Conservation (phyloP, 2,329 filamentous ascomycete species). For the Tolypocladium capitatum region DNA sequence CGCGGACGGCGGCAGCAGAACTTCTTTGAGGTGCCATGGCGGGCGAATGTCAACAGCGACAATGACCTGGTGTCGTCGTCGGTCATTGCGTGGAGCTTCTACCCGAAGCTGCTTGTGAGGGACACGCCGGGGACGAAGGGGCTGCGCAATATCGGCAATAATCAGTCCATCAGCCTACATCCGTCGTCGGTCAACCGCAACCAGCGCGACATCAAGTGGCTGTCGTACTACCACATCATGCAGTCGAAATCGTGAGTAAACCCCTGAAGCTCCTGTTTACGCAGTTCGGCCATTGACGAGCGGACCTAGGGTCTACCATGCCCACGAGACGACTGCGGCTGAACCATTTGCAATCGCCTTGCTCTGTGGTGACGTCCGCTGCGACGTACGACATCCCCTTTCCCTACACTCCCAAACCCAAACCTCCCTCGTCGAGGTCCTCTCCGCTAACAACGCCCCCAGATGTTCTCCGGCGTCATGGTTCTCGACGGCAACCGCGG, state of each 20-base stretch:
- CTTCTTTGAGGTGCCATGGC: constrained; percentile 72
- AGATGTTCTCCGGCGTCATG: constrained; percentile 80
- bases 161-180: constrained; percentile 77
- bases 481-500: constrained; percentile 78
- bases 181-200: constrained; percentile 81
- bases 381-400: constrained; percentile 45
- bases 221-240: constrained; percentile 97
- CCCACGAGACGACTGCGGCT: constrained; percentile 72
- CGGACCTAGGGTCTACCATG: constrained; percentile 59
- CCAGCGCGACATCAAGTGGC: constrained; percentile 55
- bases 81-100: constrained; percentile 88
- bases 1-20: constrained; percentile 48
- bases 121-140: constrained; percentile 60
- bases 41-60: constrained; percentile 61
- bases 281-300: constrained; percentile 1
- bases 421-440: neutral
- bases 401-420: neutral
- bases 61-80: constrained; percentile 70
- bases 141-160: constrained; percentile 84
- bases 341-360: constrained; percentile 74
- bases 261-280: neutral
- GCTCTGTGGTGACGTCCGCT: constrained; percentile 78
- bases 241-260: constrained; percentile 63
- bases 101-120: constrained; percentile 77
- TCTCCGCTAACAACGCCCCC: neutral